A percentile compares a stretch with the other conserved stretches of the same genome.
These are phyloP conservation scores for Glycine soja DNA, from an alignment of 306 rosid genomes.

Conservation along the genomic window DNA sequence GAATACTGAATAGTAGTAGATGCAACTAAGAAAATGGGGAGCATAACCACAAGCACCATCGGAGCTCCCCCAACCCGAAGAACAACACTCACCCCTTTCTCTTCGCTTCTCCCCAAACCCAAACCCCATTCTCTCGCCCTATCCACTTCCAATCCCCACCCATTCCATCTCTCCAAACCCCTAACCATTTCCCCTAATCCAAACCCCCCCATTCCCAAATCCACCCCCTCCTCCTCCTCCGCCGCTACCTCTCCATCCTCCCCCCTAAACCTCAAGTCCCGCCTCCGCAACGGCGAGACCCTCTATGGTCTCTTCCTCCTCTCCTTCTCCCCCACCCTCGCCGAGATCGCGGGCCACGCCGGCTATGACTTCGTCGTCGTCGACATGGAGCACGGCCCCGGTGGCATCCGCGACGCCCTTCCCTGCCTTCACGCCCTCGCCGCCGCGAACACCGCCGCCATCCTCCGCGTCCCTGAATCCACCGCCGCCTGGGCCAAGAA, in stretches of 20 bases:
- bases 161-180: neutral
- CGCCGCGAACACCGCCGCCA: constrained; percentile 68
- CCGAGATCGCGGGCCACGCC: constrained; percentile 78
- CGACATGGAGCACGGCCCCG: constrained; percentile 90
- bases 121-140: neutral
- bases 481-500: constrained; percentile 83
- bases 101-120: neutral
- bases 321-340: constrained; percentile 79
- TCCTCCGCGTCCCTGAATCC: constrained; percentile 73
- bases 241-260: too few relatives aligned
- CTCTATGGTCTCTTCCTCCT: constrained; percentile 84
- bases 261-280: constrained; percentile 60
- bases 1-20: neutral
- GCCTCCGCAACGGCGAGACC: constrained; percentile 71
- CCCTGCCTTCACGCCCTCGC: constrained; percentile 78
- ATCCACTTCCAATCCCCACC: constrained; percentile 17
- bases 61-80: neutral
- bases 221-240: constrained; percentile 39
- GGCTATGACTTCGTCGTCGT: constrained; percentile 81
- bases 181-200: constrained; percentile 23
- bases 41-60: neutral
- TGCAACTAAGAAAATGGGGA: constrained; percentile 39
- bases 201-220: constrained; percentile 46
- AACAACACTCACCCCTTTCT: neutral
- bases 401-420: constrained; percentile 69